Evolutionary conservation across 2,329 filamentous ascomycete species (phyloP).

Genomic region (Cadophora luteo-olivacea): DNA sequence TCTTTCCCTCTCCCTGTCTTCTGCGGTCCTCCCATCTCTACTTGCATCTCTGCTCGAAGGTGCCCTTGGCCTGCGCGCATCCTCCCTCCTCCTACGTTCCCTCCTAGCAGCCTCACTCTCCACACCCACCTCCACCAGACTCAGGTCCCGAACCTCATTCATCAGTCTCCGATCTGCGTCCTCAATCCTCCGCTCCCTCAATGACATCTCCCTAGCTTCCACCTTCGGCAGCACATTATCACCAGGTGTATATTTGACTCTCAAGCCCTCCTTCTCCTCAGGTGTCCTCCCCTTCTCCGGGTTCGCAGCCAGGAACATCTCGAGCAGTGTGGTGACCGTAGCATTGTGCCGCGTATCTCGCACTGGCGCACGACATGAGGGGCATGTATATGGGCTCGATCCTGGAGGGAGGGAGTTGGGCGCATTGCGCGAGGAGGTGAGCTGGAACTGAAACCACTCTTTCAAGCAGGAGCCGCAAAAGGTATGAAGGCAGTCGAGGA

Average conservation of each 20-base stretch:
- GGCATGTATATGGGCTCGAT: slow-evolving; percentile 75
- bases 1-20: slow-evolving; percentile 40
- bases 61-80: slow-evolving; percentile 37
- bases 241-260: slow-evolving; percentile 77
- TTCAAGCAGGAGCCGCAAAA: slow-evolving; percentile 96
- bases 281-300: slow-evolving; percentile 74
- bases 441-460: slow-evolving; percentile 90
- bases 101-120: slow-evolving; percentile 42
- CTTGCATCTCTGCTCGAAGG: slow-evolving; percentile 46
- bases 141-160: slow-evolving; percentile 41
- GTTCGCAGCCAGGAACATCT: slow-evolving; percentile 84
- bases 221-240: slow-evolving; percentile 78
- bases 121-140: slow-evolving; percentile 68
- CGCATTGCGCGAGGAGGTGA: slow-evolving; percentile 37
- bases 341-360: slow-evolving; percentile 90
- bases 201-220: slow-evolving; percentile 56
- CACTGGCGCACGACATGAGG: slow-evolving; percentile 86
- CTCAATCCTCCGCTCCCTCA: slow-evolving; percentile 60
- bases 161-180: slow-evolving; percentile 43
- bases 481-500: slow-evolving; percentile 92
- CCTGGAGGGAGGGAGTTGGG: slow-evolving; percentile 36
- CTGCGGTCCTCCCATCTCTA: slow-evolving; percentile 37
- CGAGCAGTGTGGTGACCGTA: slow-evolving; percentile 85
- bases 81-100: slow-evolving; percentile 42
- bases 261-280: slow-evolving; percentile 79